These are phyloP conservation scores for Phoma sp. DNA, from an alignment of 2,329 filamentous ascomycete species.

Conservation along the genomic window DNA sequence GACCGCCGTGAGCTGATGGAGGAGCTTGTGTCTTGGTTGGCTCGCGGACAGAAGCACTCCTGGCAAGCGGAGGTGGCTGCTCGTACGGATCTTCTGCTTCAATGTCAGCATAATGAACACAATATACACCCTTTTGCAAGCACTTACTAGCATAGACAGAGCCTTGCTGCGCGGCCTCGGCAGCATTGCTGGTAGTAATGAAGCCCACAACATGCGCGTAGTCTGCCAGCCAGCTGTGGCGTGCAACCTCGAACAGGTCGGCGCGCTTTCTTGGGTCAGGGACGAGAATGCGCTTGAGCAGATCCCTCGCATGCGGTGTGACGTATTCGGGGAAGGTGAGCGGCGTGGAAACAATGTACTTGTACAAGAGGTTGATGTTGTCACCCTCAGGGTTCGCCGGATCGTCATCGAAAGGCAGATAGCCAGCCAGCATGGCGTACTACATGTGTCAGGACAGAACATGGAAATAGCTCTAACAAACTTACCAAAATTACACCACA, in stretches of 20 bases:
- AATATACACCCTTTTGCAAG: not conserved
- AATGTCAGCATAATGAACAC: slow-evolving; percentile 14
- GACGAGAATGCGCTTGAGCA: slow-evolving; percentile 90
- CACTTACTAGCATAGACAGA: slow-evolving; percentile 65
- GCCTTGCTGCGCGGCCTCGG: slow-evolving; percentile 73
- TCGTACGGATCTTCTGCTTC: slow-evolving; percentile 60
- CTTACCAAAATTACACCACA: slow-evolving; percentile 97
- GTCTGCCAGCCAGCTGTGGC: slow-evolving; percentile 97
- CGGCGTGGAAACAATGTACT: slow-evolving; percentile 97
- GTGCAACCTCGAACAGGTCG: slow-evolving; percentile 94
- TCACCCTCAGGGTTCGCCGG: slow-evolving; percentile 98
- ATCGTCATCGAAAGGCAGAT: slow-evolving; percentile 96
- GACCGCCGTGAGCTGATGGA: slow-evolving; percentile 59
- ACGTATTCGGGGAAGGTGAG: slow-evolving; percentile 99
- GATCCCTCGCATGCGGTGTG: slow-evolving; percentile 91
- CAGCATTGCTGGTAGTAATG: slow-evolving; percentile 91
- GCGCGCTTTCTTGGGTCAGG: slow-evolving; percentile 94
- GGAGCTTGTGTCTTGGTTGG: slow-evolving; percentile 69
- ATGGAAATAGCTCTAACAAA: slow-evolving; percentile 29
- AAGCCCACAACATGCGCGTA: slow-evolving; percentile 96
- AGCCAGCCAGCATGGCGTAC: slow-evolving; percentile 99
- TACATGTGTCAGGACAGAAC: slow-evolving; percentile 48
- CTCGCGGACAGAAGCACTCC: slow-evolving; percentile 92
- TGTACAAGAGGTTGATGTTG: slow-evolving; percentile 98
- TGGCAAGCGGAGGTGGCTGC: slow-evolving; percentile 68